Percentiles rank a stretch among this genome's conserved stretches.
Conservation (phyloP, 1,284 basidiomycete species). For the Neonothopanus nambi region DNA sequence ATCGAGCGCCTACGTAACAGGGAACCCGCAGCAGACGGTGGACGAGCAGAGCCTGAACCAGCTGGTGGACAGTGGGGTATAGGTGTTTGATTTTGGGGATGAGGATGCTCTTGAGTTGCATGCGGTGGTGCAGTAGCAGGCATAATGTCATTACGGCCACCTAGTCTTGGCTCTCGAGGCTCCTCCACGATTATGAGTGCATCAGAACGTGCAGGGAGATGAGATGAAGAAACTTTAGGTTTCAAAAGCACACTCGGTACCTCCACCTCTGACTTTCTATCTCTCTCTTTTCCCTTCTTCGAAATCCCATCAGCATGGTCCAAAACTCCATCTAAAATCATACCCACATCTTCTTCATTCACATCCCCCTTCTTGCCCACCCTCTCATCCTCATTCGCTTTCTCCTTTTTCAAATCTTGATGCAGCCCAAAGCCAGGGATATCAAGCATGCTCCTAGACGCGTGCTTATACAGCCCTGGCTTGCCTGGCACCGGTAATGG, state of each 20-base stretch:
- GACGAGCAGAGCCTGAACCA: not conserved
- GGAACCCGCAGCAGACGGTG: not conserved
- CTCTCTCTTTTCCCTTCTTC: not conserved
- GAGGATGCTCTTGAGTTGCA: constrained; percentile 10
- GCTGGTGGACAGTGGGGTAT: not conserved
- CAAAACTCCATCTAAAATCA: constrained; percentile 8
- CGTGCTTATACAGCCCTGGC: constrained; percentile 59
- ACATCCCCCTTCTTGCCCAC: not conserved
- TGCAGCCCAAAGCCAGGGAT: constrained; percentile 23
- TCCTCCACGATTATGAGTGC: constrained; percentile 17
- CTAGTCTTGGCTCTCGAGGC: constrained; percentile 3
- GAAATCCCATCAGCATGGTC: constrained; percentile 5
- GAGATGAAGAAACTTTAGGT: too few species aligned
- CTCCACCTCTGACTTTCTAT: not conserved
- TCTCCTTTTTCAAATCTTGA: not conserved
- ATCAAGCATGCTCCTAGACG: constrained; percentile 56
- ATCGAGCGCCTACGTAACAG: constrained; percentile 55
- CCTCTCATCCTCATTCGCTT: not conserved
- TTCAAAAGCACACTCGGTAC: too few species aligned
- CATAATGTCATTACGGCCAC: not conserved
- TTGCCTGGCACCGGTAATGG: constrained; percentile 27
- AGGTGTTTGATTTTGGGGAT: constrained; percentile 1
- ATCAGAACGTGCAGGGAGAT: not conserved
- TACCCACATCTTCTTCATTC: not conserved
- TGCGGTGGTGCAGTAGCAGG: not conserved